phyloP scores from a whole-genome alignment of 805 yeast species.

The Yarrowia sp. region DNA sequence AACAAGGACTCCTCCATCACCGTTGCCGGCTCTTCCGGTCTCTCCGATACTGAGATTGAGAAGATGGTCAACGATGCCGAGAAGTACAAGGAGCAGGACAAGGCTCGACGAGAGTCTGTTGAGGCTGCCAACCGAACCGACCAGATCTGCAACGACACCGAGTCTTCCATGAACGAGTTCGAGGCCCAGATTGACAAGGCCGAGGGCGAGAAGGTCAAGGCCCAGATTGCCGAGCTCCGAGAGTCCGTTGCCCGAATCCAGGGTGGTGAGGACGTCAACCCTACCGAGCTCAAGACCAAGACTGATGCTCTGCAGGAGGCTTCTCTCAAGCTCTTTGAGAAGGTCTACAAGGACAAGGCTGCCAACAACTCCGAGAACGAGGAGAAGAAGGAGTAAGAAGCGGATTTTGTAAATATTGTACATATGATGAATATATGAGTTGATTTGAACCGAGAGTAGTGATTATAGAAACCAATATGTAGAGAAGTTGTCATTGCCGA shows the following conservation, averaged over 20 bases:
- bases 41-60: constrained; percentile 86
- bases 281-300: constrained; percentile 69
- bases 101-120: constrained; percentile 78
- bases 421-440: constrained; percentile 26
- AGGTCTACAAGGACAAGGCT: constrained; percentile 50
- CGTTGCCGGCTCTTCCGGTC: constrained; percentile 93
- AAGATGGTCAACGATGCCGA: constrained; percentile 89
- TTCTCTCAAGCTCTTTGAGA: constrained; percentile 78
- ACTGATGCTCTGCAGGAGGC: constrained; percentile 79
- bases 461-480: neutral
- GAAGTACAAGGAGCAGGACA: constrained; percentile 82
- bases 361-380: constrained; percentile 29
- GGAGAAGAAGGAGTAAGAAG: constrained; percentile 28
- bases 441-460: neutral
- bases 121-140: constrained; percentile 85
- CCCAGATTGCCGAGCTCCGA: constrained; percentile 61
- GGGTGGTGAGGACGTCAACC: constrained; percentile 62
- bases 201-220: constrained; percentile 55
- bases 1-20: constrained; percentile 93
- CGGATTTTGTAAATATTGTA: constrained; percentile 25
- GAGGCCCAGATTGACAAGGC: constrained; percentile 60
- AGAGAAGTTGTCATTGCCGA: too few species aligned
- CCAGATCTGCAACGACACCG: constrained; percentile 82
- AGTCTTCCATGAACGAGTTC: constrained; percentile 76
- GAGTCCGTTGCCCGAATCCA: constrained; percentile 72